These are phyloP conservation scores for Neltuma alba DNA, from an alignment of 306 rosid species.

Conservation along the genomic window DNA sequence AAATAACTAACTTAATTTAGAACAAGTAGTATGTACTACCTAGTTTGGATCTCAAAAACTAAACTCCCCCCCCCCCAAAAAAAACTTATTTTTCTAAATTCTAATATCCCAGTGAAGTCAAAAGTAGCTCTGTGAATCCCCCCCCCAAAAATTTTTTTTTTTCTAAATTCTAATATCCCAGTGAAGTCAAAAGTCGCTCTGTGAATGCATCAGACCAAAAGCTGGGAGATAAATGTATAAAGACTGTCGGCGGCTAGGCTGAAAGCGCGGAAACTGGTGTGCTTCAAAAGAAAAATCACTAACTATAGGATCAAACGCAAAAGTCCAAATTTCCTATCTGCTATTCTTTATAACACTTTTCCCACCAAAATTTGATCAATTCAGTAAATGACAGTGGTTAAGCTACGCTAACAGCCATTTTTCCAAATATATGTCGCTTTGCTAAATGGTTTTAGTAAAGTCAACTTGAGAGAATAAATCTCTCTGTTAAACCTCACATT, in stretches of 20 bases:
- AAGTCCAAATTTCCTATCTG: too few species aligned
- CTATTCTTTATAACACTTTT: not conserved
- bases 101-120: constrained; percentile 41
- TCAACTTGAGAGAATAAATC: constrained; percentile 1
- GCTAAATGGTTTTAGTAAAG: not conserved
- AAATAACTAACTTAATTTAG: too few species aligned
- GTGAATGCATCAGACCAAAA: constrained; percentile 45
- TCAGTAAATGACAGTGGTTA: not conserved
- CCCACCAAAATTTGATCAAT: not conserved
- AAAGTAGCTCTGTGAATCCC: constrained; percentile 50
- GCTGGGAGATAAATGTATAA: constrained; percentile 32
- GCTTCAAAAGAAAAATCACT: not conserved
- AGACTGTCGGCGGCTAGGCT: constrained; percentile 12
- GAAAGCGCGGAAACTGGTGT: constrained; percentile 25
- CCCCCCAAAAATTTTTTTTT: too few species aligned
- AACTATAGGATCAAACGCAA: not conserved
- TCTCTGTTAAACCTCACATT: not conserved
- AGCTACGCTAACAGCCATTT: not conserved
- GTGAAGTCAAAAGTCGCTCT: constrained; percentile 46
- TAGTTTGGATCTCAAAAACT: not conserved
- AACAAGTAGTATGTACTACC: too few species aligned
- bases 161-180: constrained; percentile 23
- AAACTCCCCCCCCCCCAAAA: too few species aligned
- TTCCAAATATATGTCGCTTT: not conserved
- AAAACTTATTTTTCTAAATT: constrained; percentile 1